Base-by-base conservation (phyloP, 164 flowering plant species). In the Kalanchoe fedtschenkoi region DNA sequence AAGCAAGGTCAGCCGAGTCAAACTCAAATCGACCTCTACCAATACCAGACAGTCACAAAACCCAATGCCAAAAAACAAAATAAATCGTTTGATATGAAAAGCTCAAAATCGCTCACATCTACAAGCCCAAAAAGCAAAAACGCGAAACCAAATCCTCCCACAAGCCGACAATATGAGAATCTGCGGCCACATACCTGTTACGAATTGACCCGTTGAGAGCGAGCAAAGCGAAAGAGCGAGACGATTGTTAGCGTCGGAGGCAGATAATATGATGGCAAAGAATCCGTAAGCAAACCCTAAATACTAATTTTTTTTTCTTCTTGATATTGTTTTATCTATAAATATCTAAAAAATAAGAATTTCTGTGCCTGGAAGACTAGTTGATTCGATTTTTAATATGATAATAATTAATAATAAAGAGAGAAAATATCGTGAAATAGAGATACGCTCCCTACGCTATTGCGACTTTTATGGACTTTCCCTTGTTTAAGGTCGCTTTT, bases 221-320 rank as follows among this genome's bases (percentile, higher is more conserved):
- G 46, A 42, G 39, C 39, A n/a, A 14, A 37, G 39, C 5, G 54
- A 46, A 5, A 22, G 54, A 46, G 26, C 54, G 30, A 47, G 28
- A 21, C 28, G 54, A 47, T 6, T 43, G 51, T 11, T 47, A 14
- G 16, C 11, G 54, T 5, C 29, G 54, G 54, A 47, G 54, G 54
- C 54, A 47, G 28, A 47, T 47, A 3, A 47, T 47, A 22, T 22
- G 54, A 47, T 47, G 21, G 54, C 54, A 13, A 6, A 47, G 56
- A 32, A 51, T 51, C 17, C 56, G 56, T 51, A 47, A 22, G 54
- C 28, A 47, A 47, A 47, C 54, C 54, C 54, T 47, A 47, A 47
- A 47, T 47, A 47, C 11, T 47, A n/a, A 8, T 22, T 14, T 22
- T 47, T 22, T 51, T 26, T 3, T 42, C 17, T 42, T 42, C 6